A percentile compares a stretch with the other conserved stretches of the same genome.
phyloP scores from a whole-genome alignment of 305 asterid species.

The Fraxinus baroniana region DNA sequence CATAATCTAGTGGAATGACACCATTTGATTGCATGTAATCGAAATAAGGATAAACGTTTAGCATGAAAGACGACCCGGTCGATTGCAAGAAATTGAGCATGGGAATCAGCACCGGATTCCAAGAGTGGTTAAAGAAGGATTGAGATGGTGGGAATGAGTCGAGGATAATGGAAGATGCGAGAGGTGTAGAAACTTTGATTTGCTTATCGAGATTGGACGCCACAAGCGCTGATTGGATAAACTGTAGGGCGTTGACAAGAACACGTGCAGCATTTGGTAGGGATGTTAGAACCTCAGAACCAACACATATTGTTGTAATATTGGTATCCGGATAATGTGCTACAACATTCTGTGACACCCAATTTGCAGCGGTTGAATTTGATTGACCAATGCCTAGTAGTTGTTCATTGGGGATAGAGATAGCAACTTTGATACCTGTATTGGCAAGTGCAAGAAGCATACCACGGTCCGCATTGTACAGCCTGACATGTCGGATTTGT shows the following conservation, averaged over 20 bases:
- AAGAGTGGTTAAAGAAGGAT: slow-evolving; percentile 76
- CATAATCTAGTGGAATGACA: slow-evolving; percentile 79
- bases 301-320: slow-evolving; percentile 72
- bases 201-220: slow-evolving; percentile 73
- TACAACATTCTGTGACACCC: slow-evolving; percentile 79
- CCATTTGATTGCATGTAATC: slow-evolving; percentile 72
- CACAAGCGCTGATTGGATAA: slow-evolving; percentile 74
- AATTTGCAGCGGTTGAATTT: slow-evolving; percentile 80
- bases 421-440: slow-evolving; percentile 63
- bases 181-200: slow-evolving; percentile 77
- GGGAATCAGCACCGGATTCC: slow-evolving; percentile 59
- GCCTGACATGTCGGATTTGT: slow-evolving; percentile 64
- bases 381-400: slow-evolving; percentile 75
- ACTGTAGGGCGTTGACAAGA: slow-evolving; percentile 60
- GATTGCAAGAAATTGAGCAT: slow-evolving; percentile 65
- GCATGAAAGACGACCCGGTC: slow-evolving; percentile 67
- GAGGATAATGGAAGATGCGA: slow-evolving; percentile 67
- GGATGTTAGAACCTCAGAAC: slow-evolving; percentile 72
- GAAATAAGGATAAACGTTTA: slow-evolving; percentile 71
- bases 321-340: slow-evolving; percentile 80
- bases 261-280: slow-evolving; percentile 63
- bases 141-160: slow-evolving; percentile 88
- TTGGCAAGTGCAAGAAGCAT: slow-evolving; percentile 87
- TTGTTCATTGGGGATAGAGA: slow-evolving; percentile 75
- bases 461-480: slow-evolving; percentile 76